Evolutionary conservation across 129 eudicot genomes (phyloP).

Genomic region (Artemisia annua): DNA sequence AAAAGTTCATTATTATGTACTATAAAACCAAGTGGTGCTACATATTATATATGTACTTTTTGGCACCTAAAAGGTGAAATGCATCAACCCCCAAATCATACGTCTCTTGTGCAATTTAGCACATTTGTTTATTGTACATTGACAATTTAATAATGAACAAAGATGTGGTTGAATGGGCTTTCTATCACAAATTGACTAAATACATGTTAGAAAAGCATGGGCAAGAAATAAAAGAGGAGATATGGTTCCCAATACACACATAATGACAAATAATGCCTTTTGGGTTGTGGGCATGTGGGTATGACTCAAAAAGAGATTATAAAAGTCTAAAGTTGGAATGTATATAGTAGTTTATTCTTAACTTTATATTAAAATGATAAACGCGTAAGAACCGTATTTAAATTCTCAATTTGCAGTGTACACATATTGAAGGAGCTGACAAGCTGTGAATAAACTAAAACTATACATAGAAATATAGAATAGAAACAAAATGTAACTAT

Average conservation of each 20-base stretch:
- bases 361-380: too few species aligned
- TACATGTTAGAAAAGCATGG: conserved; percentile 20
- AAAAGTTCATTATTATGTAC: neutral
- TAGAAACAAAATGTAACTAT: too few species aligned
- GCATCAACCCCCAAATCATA: neutral
- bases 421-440: too few species aligned
- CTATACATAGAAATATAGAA: too few species aligned
- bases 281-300: neutral
- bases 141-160: neutral
- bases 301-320: neutral
- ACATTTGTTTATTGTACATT: conserved; percentile 20
- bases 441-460: too few species aligned
- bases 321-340: neutral
- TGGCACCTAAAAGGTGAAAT: conserved; percentile 20
- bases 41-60: conserved; percentile 27
- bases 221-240: conserved; percentile 15
- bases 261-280: conserved; percentile 40
- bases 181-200: conserved; percentile 27
- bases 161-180: conserved; percentile 5
- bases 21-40: conserved; percentile 12
- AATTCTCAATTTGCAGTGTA: too few species aligned
- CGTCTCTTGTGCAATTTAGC: conserved; percentile 11
- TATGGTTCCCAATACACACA: conserved; percentile 7
- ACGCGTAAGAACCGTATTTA: too few species aligned
- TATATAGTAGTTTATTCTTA: too few species aligned